Base-by-base conservation (phyloP, 768 basidiomycete species). In the Cantharellus anzutake region DNA sequence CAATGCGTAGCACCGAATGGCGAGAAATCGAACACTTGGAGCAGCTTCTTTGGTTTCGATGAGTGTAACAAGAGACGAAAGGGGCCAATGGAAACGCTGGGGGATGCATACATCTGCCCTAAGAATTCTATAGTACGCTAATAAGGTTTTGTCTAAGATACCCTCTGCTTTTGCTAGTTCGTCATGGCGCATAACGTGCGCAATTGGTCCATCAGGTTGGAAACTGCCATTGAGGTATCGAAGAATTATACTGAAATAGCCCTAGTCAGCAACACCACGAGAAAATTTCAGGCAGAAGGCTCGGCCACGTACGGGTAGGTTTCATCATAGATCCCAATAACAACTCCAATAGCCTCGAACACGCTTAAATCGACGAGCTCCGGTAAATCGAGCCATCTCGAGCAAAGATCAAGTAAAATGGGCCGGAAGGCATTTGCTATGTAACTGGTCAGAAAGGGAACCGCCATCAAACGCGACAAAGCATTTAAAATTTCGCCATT, bases 81-180 rank as follows among this genome's bases (percentile, higher is more conserved):
- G 58, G 2, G 79, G 68, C 90, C 91, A 94, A 41, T 70, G 65
- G n/a, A 81, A 70, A 14, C 78, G 71, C 14, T 66, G 61, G 2
- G 88, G 82, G 20, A 92, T 75, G 62, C 80, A 73, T 14, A 81
- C 80, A 68, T 87, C 90, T 34, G 80, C 80, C 66, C 77, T 75
- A 16, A 92, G 73, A 56, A 94, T 76, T 42, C 92, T 82, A 67
- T 86, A 86, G 66, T 92, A 88, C 0, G 86, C 79, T 51, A 94
- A 74, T 40, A 96, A 76, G 20, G 20, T 29, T 29, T 29, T 29
- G 20, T 29, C 20, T 29, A 29, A 29, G 20, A 29, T 29, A 29
- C 20, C 20, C 0, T 29, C 20, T 29, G 20, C 20, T 29, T 29
- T 29, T 1, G 20, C 20, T 29, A 29, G 20, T 29, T 29, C 20